phyloP scores from a whole-genome alignment of 768 basidiomycete genomes.

The Tephrocybe sp. region DNA sequence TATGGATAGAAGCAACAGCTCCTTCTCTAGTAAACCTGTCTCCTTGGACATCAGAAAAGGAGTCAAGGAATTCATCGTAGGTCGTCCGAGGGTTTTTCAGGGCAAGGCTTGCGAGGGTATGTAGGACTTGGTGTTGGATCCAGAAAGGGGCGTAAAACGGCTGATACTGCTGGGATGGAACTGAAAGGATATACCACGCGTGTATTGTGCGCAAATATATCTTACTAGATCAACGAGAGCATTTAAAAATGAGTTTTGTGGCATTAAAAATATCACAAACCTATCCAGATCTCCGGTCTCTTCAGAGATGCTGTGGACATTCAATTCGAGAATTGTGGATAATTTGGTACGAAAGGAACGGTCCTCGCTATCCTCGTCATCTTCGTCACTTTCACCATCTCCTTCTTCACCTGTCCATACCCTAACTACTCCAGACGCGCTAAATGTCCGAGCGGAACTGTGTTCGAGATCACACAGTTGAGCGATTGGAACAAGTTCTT shows the following conservation, averaged over 20 bases:
- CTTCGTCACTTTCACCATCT: slow-evolving; percentile 28
- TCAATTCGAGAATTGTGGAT: slow-evolving; percentile 44
- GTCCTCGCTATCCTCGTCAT: slow-evolving; percentile 26
- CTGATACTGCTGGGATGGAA: slow-evolving; percentile 44
- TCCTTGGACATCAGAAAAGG: slow-evolving; percentile 26
- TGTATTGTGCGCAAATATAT: slow-evolving; percentile 58
- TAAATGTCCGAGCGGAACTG: slow-evolving; percentile 25
- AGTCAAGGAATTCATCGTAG: slow-evolving; percentile 37
- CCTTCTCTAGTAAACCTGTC: slow-evolving; percentile 17
- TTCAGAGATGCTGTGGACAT: slow-evolving; percentile 39
- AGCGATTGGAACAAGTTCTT: slow-evolving; percentile 37
- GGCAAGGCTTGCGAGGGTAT: slow-evolving; percentile 41
- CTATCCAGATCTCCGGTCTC: slow-evolving; percentile 36
- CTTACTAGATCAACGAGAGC: slow-evolving; percentile 37
- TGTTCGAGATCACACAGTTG: slow-evolving; percentile 35
- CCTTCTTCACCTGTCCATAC: slow-evolving; percentile 32
- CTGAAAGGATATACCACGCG: slow-evolving; percentile 70
- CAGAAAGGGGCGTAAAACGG: slow-evolving; percentile 47
- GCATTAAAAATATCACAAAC: slow-evolving; percentile 28
- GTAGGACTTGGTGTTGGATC: slow-evolving; percentile 46
- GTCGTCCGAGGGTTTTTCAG: slow-evolving; percentile 32
- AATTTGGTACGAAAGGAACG: slow-evolving; percentile 34
- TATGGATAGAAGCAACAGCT: slow-evolving; percentile 22
- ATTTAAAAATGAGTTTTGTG: slow-evolving; percentile 12
- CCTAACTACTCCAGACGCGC: slow-evolving; percentile 40